phyloP scores from a whole-genome alignment of 2,329 filamentous ascomycete genomes.

The Monosporascus sp. region DNA sequence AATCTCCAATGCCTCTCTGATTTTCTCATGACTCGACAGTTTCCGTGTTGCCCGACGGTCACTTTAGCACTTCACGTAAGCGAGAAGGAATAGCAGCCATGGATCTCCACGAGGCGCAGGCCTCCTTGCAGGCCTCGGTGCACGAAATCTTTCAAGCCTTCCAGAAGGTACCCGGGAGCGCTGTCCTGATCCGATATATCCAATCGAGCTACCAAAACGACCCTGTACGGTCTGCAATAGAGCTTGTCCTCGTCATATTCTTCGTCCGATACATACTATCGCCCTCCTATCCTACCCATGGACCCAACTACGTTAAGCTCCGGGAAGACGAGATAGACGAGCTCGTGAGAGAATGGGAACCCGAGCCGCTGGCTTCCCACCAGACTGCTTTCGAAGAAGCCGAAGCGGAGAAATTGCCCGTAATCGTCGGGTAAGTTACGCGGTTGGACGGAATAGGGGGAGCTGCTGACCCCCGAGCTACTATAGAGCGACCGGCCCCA shows the following conservation, averaged over 20 bases:
- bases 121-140: slow-evolving; percentile 46
- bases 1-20: too few relatives aligned
- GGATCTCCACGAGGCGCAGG: slow-evolving; percentile 60
- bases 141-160: slow-evolving; percentile 60
- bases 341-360: slow-evolving; percentile 91
- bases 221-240: slow-evolving; percentile 86
- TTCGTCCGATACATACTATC: slow-evolving; percentile 89
- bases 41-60: neutral
- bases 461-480: slow-evolving; percentile 5
- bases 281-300: slow-evolving; percentile 87
- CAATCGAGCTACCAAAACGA: slow-evolving; percentile 97
- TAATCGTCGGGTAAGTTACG: slow-evolving; percentile 75
- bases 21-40: neutral
- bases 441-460: slow-evolving; percentile 1
- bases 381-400: slow-evolving; percentile 70
- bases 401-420: slow-evolving; percentile 78
- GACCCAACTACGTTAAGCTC: slow-evolving; percentile 83
- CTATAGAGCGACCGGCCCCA: slow-evolving; percentile 77
- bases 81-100: slow-evolving; percentile 31
- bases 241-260: slow-evolving; percentile 90
- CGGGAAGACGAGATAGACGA: slow-evolving; percentile 97
- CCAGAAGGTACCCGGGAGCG: slow-evolving; percentile 87
- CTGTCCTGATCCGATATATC: slow-evolving; percentile 91
- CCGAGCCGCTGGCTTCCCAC: slow-evolving; percentile 79
- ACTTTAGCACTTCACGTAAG: too few relatives aligned